Conservation (phyloP, 306 rosid genomes). For the Fagus crenata region DNA sequence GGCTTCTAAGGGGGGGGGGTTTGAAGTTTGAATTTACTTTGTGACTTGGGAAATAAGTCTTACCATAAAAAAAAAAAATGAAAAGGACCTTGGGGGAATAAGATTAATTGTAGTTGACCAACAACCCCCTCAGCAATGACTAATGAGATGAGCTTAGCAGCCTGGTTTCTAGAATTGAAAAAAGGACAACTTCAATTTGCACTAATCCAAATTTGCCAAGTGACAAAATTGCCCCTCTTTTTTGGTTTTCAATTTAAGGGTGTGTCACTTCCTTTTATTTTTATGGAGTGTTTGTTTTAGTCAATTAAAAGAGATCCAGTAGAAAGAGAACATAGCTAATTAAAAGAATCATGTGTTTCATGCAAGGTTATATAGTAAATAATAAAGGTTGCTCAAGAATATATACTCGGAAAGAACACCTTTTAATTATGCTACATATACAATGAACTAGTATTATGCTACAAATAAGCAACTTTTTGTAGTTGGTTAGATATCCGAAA, state of each 20-base stretch:
- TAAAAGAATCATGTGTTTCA: background rate
- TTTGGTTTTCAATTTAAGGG: background rate
- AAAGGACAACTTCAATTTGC: background rate
- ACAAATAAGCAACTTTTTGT: too few relatives aligned
- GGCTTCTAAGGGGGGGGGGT: conserved; percentile 23
- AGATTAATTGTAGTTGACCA: conserved; percentile 10
- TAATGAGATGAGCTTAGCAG: background rate
- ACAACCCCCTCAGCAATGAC: background rate
- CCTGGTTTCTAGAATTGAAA: conserved; percentile 25
- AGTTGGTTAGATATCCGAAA: too few relatives aligned
- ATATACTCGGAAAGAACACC: too few relatives aligned
- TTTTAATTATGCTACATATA: too few relatives aligned
- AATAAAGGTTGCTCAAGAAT: too few relatives aligned
- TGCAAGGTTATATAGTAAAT: background rate
- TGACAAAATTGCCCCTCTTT: background rate
- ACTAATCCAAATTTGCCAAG: background rate
- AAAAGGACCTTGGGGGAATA: background rate
- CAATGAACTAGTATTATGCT: too few relatives aligned
- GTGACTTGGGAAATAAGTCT: conserved; percentile 14
- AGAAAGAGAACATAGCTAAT: too few relatives aligned
- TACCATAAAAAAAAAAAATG: too few relatives aligned
- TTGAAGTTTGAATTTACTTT: conserved; percentile 8
- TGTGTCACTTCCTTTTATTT: too few relatives aligned
- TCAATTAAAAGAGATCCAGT: background rate
- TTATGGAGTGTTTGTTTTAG: too few relatives aligned